These are phyloP conservation scores for Alternaria sp. DNA, from an alignment of 2,329 filamentous ascomycete species.

Conservation along the genomic window DNA sequence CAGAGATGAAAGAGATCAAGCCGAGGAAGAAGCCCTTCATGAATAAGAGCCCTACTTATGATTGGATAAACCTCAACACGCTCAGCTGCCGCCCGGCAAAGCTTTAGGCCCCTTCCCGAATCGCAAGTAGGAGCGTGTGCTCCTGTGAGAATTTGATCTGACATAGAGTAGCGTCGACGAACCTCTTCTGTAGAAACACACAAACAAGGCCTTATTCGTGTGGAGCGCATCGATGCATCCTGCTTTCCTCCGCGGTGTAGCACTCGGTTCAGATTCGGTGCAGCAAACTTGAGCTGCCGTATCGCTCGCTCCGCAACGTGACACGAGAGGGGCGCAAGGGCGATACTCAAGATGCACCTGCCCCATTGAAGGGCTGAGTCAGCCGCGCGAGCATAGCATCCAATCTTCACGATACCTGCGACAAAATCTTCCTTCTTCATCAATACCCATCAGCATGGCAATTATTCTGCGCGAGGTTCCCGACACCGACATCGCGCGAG, in stretches of 20 bases:
- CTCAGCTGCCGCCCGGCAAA: too few species aligned
- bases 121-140: too few species aligned
- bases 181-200: too few species aligned
- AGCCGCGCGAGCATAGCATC: neutral
- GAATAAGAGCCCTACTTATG: neutral
- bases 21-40: too few species aligned
- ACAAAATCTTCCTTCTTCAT: neutral
- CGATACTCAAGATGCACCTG: neutral
- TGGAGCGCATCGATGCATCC: too few species aligned
- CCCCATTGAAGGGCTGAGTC: neutral
- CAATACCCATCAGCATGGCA: conserved; percentile 18
- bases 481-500: conserved; percentile 32
- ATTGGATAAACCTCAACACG: neutral
- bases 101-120: too few species aligned
- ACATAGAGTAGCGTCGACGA: too few species aligned
- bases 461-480: conserved; percentile 29
- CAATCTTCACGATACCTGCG: neutral
- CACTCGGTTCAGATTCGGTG: too few species aligned
- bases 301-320: neutral
- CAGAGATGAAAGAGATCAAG: too few species aligned
- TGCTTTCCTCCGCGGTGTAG: too few species aligned
- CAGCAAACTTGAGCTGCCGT: neutral
- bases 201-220: too few species aligned
- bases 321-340: neutral
- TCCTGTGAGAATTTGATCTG: too few species aligned